Base-by-base conservation (phyloP, 2,329 filamentous ascomycete species). In the Diaporthe vaccinii region DNA sequence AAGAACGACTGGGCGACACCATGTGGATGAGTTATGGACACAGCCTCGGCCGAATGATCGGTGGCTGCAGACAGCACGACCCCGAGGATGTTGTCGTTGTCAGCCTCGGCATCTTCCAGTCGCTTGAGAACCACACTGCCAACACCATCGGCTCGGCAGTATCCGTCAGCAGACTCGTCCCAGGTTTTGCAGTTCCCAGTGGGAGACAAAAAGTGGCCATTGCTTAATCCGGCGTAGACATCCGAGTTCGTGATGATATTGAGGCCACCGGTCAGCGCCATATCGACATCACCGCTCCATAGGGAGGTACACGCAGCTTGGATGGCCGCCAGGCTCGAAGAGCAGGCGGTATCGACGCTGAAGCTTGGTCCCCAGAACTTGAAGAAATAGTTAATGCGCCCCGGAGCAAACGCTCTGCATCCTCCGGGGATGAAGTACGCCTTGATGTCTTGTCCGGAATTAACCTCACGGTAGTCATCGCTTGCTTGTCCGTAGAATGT, bases 381-480 rank as follows among this genome's bases (percentile, higher is more conserved):
- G 72, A 86, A 85, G 76, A 83, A 82, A 73, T 85, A 86, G 76
- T 87, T 87, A 76, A 88, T 84, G 4, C 89, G 85, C 0, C 89
- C 89, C 0, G 86, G 86, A 0, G 82, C 85, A 74, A 91, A 91
- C 0, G 88, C 89, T 25, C 89, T 83, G 9, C 83, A 82, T 39
- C 85, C 85, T 28, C 88, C 88, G 0, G 89, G 86, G 59, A 91
- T 88, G 78, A 83, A 89, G 79, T 91, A 90, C 0, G 88, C 90
- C 73, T 87, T 86, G n/a, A 91, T 85, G 8, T 94, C 91, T 80
- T 95, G 92, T 0, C 90, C 90, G 14, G 90, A 91, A 81, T 95
- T 95, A 75, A 94, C 89, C 81, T 95, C 94, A 84, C 92, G 89
- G 89, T 92, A 96, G 80, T 96, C 94, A 77, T 95, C 93, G 70